A percentile compares a stretch with the other conserved stretches of the same genome.
These are phyloP conservation scores for Penicillium nordicum DNA, from an alignment of 2,329 filamentous ascomycete species.

Conservation along the genomic window DNA sequence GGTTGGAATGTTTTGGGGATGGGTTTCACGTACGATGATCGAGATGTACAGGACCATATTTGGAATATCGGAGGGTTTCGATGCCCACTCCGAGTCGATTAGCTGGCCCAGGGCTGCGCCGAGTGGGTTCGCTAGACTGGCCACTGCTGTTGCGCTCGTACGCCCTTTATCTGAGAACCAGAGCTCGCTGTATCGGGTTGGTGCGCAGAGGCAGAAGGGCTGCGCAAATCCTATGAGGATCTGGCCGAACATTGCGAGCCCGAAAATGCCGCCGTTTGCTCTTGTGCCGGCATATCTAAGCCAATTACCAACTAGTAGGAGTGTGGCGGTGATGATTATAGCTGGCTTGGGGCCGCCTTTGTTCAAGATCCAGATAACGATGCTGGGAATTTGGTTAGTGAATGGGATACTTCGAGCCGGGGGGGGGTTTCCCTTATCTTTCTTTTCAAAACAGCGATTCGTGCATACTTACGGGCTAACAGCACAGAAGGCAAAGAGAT, in stretches of 20 bases:
- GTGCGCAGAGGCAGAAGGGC: constrained; percentile 85
- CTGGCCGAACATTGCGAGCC: constrained; percentile 83
- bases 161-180: constrained; percentile 88
- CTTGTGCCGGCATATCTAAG: constrained; percentile 73
- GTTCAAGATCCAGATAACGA: constrained; percentile 74
- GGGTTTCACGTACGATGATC: constrained; percentile 64
- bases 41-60: constrained; percentile 80
- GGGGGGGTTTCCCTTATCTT: not conserved
- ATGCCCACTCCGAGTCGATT: constrained; percentile 74
- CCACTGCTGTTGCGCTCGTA: constrained; percentile 80
- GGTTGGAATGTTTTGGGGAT: not conserved
- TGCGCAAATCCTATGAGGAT: constrained; percentile 85
- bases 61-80: constrained; percentile 62
- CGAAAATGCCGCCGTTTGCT: constrained; percentile 61
- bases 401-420: not conserved
- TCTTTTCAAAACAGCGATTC: not conserved
- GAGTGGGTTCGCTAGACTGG: constrained; percentile 82
- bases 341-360: constrained; percentile 70
- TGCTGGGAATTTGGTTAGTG: constrained; percentile 20
- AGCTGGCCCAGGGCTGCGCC: constrained; percentile 86
- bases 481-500: constrained; percentile 77
- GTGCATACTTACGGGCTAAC: constrained; percentile 57
- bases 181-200: constrained; percentile 85
- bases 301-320: constrained; percentile 85
- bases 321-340: constrained; percentile 67